phyloP scores from a whole-genome alignment of 2,329 filamentous ascomycete genomes.

The Cladosporium sp. region DNA sequence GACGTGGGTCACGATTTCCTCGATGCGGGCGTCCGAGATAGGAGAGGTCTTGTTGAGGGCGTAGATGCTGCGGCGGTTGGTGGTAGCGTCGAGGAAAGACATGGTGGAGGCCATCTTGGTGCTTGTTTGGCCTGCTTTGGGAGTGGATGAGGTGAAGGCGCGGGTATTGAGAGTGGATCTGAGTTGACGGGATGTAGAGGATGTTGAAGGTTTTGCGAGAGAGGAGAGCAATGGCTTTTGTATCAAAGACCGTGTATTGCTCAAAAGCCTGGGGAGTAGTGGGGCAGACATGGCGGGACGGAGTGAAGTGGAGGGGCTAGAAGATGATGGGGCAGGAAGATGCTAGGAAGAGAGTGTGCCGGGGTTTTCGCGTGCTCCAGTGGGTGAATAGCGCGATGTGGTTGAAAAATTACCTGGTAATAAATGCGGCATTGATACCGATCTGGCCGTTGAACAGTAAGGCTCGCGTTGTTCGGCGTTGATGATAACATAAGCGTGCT shows the following conservation, averaged over 20 bases:
- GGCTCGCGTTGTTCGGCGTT: too few species aligned
- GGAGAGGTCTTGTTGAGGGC: conserved; percentile 54
- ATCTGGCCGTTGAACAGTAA: too few species aligned
- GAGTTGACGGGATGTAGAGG: background rate
- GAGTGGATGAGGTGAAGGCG: conserved; percentile 10
- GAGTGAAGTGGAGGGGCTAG: background rate
- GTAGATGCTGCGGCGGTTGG: conserved; percentile 56
- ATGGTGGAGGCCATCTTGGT: conserved; percentile 33
- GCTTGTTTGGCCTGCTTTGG: conserved; percentile 9
- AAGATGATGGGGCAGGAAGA: background rate
- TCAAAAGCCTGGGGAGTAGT: conserved; percentile 5
- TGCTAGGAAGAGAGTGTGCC: background rate
- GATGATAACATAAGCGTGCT: too few species aligned
- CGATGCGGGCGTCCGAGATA: conserved; percentile 62
- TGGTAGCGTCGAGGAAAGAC: conserved; percentile 57
- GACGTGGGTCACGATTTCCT: conserved; percentile 54
- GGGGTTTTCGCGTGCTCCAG: too few species aligned
- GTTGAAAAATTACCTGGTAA: too few species aligned
- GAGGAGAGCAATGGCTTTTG: conserved; percentile 1
- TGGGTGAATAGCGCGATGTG: too few species aligned
- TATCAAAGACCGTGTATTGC: background rate
- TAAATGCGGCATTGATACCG: too few species aligned
- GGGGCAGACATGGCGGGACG: conserved; percentile 4
- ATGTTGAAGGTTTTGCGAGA: background rate
- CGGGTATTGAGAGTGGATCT: background rate